A percentile compares a stretch with the other conserved stretches of the same genome.
phyloP scores from a whole-genome alignment of 2,329 filamentous ascomycete genomes.

The Fragosphaeria purpurea region DNA sequence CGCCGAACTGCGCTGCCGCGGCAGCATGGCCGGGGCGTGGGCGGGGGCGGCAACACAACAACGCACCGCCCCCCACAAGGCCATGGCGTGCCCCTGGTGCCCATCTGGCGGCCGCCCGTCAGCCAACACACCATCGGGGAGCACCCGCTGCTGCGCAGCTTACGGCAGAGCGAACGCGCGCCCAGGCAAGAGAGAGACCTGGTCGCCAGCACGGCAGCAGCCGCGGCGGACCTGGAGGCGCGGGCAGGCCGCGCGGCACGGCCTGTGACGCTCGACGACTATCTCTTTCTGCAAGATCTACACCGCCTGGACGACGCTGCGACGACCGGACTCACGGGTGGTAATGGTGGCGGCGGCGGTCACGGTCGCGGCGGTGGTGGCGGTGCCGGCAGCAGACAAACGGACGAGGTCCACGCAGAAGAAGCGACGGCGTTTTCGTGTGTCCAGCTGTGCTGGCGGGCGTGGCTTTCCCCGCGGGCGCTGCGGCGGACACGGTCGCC shows the following conservation, averaged over 20 bases:
- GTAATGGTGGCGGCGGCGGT: no score
- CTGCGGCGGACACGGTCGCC: no score
- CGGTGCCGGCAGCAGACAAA: no score
- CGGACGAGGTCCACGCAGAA: no score
- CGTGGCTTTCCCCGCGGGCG: no score
- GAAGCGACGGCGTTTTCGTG: no score
- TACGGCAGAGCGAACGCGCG: no score
- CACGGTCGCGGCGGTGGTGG: no score
- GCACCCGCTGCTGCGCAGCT: slow-evolving; percentile 6
- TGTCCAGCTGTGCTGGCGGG: no score
- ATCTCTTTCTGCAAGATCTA: slow-evolving; percentile 8
- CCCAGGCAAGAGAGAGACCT: not conserved
- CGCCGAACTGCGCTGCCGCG: no score
- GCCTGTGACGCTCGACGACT: slow-evolving; percentile 11
- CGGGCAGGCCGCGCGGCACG: slow-evolving; percentile 5
- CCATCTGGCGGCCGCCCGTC: slow-evolving; percentile 11
- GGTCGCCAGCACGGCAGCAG: not conserved
- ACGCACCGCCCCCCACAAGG: not conserved
- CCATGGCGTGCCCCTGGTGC: not conserved
- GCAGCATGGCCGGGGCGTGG: no score
- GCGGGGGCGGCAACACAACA: not conserved
- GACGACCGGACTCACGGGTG: no score
- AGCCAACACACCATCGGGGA: slow-evolving; percentile 12
- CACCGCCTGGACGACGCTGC: not conserved
- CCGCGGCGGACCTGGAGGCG: slow-evolving; percentile 8